Evolutionary conservation across 164 flowering plant genomes (phyloP), one percentile per base, ranked within the genome.

Genomic region (Tetracentron sinense): DNA sequence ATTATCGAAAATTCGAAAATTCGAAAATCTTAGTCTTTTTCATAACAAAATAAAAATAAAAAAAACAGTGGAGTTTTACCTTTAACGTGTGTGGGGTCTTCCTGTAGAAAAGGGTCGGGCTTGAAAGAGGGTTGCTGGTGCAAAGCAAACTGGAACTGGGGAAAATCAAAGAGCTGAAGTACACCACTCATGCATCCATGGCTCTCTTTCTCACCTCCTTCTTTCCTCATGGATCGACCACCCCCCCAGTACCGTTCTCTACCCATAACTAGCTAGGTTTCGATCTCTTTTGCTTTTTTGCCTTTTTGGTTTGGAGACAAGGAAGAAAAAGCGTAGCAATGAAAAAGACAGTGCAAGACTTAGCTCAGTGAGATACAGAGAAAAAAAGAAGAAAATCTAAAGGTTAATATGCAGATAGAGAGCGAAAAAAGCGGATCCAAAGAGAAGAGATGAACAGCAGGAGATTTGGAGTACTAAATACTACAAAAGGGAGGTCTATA

Each of bases 151-250:
- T 74, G 85, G 56, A 75, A 67, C 27, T 72, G 84, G 28, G 81
- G 85, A 56, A 85, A 81, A 83, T 86, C 87, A 72, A 90, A 86
- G 38, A 87, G 63, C 25, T 83, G 84, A 61, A 87, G 78, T 33
- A 84, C 79, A 68, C 82, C 79, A 72, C 77, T 70, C 83, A 90
- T 82, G 83, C 97, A 90, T 7, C 97, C 91, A 26, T 73, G 19
- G 21, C 56, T 46, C 33, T 47, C 65, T 31, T 68, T 42, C 7
- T 63, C 64, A 12, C 25, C 46, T 35, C 52, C 60, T 20, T 28
- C 59, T 19, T 53, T 71, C 56, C 52, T 73, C 8, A 62, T 22
- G 21, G 31, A 10, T 22, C 63, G 21, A 31, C 69, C 62, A 31
- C 77, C 73, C 56, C 72, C 68, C 74, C 75, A 69, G 33, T 69